phyloP scores from a whole-genome alignment of 1,139 yeast genomes.

The Diutina neorugosa region DNA sequence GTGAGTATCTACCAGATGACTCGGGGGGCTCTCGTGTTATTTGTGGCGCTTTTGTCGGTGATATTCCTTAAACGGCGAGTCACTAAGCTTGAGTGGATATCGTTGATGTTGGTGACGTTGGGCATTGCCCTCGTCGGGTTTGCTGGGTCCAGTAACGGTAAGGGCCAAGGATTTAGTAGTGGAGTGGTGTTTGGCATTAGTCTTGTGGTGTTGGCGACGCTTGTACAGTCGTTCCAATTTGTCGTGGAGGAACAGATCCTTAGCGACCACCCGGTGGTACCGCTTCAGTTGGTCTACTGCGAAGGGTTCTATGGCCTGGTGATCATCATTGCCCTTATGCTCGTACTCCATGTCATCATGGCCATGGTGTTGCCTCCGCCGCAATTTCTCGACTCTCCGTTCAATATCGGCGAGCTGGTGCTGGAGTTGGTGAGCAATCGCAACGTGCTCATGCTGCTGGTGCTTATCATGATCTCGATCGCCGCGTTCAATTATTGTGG shows the following conservation, averaged over 20 bases:
- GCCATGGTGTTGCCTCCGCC: slow-evolving; percentile 21
- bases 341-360: slow-evolving; percentile 29
- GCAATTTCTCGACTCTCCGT: slow-evolving; percentile 33
- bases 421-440: slow-evolving; percentile 33
- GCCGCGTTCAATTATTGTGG: slow-evolving; percentile 69
- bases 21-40: slow-evolving; percentile 64
- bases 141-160: slow-evolving; percentile 35
- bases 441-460: slow-evolving; percentile 37
- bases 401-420: slow-evolving; percentile 44
- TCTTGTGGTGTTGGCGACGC: slow-evolving; percentile 49
- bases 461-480: slow-evolving; percentile 60
- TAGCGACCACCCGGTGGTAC: slow-evolving; percentile 39
- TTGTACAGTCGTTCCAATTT: slow-evolving; percentile 64
- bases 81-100: slow-evolving; percentile 55
- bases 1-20: slow-evolving; percentile 85
- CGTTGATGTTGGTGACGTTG: slow-evolving; percentile 44
- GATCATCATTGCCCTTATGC: slow-evolving; percentile 32
- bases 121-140: slow-evolving; percentile 70
- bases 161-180: slow-evolving; percentile 10
- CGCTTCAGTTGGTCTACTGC: slow-evolving; percentile 57
- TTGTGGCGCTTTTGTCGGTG: slow-evolving; percentile 65
- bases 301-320: slow-evolving; percentile 62
- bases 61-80: slow-evolving; percentile 46
- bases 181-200: slow-evolving; percentile 41
- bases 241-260: slow-evolving; percentile 68